Evolutionary conservation across 1,139 yeast genomes (phyloP), one percentile per base, ranked within the genome.

Genomic region (Lodderomyces beijingensis): DNA sequence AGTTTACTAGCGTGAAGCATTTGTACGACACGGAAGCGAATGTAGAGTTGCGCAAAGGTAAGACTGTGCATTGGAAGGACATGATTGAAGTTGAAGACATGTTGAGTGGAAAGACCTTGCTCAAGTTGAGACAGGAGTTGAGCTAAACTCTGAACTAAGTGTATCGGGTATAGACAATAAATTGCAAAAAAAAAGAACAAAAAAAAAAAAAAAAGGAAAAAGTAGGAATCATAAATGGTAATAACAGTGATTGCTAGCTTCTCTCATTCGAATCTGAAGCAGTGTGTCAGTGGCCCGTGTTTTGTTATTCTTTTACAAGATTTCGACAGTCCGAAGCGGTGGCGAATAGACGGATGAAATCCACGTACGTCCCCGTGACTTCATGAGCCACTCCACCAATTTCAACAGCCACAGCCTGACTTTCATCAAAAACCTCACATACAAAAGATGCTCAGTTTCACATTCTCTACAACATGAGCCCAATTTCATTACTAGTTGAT

Each of bases 1-100:
- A 61, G 27, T 82, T 79, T 56, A 70, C 76, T 25, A 70, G 73
- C 30, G 66, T 82, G 34, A 63, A 63, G 25, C 59, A 63, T 5
- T 59, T 83, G 39, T 80, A 80, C 72, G 60, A 62, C 4, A 60
- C 67, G 29, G 83, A 79, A 40, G 78, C 91, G 1, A 69, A 81
- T 50, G 57, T 77, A 21, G 53, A 53, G 23, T 62, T 74, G 47
- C 72, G 94, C 61, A 82, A 80, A 60, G 86, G 89, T 35, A 63
- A 59, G 36, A 71, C 72, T 4, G 59, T 81, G 27, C 91, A 82
- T 52, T 83, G 94, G 94, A 60, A 64, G 32, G 65, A 71, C 31
- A 66, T 78, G 62, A 70, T 65, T 37, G 66, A 67, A 37, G 72
- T 77, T 24, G 74, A 79, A 37, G 85, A 80, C 48, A 74, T 82